Base-by-base conservation (phyloP, 768 basidiomycete genomes). In the Hypholoma sublateritium region DNA sequence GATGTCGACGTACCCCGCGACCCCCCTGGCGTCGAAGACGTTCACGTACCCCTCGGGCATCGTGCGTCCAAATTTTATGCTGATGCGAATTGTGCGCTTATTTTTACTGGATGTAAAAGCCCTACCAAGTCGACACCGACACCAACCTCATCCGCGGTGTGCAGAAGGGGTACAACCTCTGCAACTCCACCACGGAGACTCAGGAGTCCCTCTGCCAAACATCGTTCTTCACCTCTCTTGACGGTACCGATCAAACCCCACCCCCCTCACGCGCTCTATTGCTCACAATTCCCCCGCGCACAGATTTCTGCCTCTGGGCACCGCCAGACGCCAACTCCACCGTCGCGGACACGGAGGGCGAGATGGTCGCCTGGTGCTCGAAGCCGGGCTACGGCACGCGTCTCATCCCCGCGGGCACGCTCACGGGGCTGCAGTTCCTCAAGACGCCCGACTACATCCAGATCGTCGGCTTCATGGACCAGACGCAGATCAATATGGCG, bases 281-380 rank as follows among this genome's bases (percentile, higher is more conserved):
- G 4, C 22, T 46, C 1, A 46, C 19, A 6, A 3, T 14, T 9
- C 22, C 6, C 3, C 45, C 47, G 16, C 14, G 28, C 11, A 21
- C 28, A 89, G 88, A 91, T 61, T 89, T 87, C 68, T 90, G 89
- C 60, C 61, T 89, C 2, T 90, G 86, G 85, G 85, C 80, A 9
- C 82, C 87, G 0, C 63, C 76, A 0, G 67, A 70, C 21, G 77
- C 81, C 3, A 75, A 82, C 65, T 76, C 79, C 24, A 71, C 75
- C 16, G 86, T 93, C 32, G 87, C 81, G 17, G 80, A 88, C 56
- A 82, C 83, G 2, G 92, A 94, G 68, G 86, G 81, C 39, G 76
- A 85, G 66, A 87, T 84, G 69, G 85, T 93, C 4, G 84, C 90
- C 1, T 94, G 85, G 82, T 95, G 91, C 70, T 84, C 84, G 16